phyloP scores from a whole-genome alignment of 208 protist genomes.

The Vickermania ingenoplastis region DNA sequence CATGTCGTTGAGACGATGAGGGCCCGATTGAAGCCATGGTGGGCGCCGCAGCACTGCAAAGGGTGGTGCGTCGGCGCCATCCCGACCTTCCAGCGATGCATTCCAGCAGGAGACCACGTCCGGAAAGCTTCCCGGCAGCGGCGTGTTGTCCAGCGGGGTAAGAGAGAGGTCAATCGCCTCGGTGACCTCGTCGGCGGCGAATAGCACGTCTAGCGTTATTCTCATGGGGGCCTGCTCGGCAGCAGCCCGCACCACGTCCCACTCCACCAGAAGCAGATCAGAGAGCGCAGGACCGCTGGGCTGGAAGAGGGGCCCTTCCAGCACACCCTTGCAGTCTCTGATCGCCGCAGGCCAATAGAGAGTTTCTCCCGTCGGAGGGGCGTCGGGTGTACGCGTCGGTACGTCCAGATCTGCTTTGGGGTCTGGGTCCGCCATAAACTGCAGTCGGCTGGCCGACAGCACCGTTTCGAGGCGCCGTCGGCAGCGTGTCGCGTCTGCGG shows the following conservation, averaged over 20 bases:
- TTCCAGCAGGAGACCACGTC: not conserved
- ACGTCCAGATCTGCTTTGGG: too few species aligned
- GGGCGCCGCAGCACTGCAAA: not conserved
- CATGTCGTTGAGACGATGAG: slow-evolving; percentile 2
- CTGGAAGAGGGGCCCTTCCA: slow-evolving; percentile 31
- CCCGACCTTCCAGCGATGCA: not conserved
- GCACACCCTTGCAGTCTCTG: slow-evolving; percentile 28
- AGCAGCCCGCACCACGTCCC: slow-evolving; percentile 29
- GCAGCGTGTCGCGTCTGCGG: too few species aligned
- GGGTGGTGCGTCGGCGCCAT: not conserved
- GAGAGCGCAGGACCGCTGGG: slow-evolving; percentile 19
- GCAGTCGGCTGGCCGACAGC: too few species aligned
- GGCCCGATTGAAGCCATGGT: not conserved
- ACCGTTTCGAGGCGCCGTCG: too few species aligned
- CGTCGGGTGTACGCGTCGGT: too few species aligned
- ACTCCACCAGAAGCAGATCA: slow-evolving; percentile 31
- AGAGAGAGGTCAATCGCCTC: slow-evolving; percentile 24
- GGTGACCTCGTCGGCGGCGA: slow-evolving; percentile 57
- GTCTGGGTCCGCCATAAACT: too few species aligned
- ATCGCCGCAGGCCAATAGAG: slow-evolving; percentile 72
- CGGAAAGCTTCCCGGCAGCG: not conserved
- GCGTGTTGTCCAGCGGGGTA: slow-evolving; percentile 10
- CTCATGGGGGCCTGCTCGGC: slow-evolving; percentile 35
- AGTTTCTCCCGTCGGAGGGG: too few species aligned
- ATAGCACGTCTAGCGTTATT: slow-evolving; percentile 56